Evolutionary conservation across 129 eudicot species (phyloP).

Genomic region (Helichrysum umbraculigerum): DNA sequence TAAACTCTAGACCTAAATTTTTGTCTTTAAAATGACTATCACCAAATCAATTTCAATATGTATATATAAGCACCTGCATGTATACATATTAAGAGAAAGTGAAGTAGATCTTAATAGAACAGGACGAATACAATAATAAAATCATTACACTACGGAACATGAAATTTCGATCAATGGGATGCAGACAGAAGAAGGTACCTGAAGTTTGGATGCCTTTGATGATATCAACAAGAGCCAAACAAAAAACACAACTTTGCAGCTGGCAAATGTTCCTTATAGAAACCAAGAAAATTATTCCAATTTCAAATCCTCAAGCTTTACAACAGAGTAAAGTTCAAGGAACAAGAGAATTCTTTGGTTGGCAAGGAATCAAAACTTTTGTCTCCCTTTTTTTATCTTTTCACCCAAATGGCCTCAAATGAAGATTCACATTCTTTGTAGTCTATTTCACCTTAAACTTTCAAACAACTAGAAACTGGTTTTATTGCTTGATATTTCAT

Average conservation of each 20-base stretch:
- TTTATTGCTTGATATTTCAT: slow-evolving; percentile 26
- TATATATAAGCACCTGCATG: background rate
- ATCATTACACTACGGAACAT: slow-evolving; percentile 26
- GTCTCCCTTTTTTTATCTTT: slow-evolving; percentile 18
- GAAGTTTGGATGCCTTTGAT: slow-evolving; percentile 32
- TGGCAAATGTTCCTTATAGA: slow-evolving; percentile 33
- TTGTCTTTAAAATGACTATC: background rate
- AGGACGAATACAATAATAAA: slow-evolving; percentile 10
- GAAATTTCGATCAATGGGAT: slow-evolving; percentile 14
- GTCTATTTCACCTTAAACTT: slow-evolving; percentile 23
- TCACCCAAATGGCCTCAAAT: slow-evolving; percentile 23
- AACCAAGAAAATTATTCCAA: slow-evolving; percentile 11
- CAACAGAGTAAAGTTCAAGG: slow-evolving; percentile 39
- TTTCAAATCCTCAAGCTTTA: slow-evolving; percentile 34
- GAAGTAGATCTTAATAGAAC: background rate
- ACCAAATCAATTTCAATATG: slow-evolving; percentile 9
- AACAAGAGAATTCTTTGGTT: slow-evolving; percentile 37
- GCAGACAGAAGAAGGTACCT: slow-evolving; percentile 37
- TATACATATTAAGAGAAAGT: background rate
- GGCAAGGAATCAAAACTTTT: slow-evolving; percentile 40
- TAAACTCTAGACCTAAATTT: too few species aligned
- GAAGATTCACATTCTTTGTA: slow-evolving; percentile 33
- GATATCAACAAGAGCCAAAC: slow-evolving; percentile 24
- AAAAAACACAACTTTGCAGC: slow-evolving; percentile 27
- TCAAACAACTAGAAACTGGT: background rate